Evolutionary conservation across 805 yeast genomes (phyloP).

Genomic region (Schwanniomyces occidentalis): DNA sequence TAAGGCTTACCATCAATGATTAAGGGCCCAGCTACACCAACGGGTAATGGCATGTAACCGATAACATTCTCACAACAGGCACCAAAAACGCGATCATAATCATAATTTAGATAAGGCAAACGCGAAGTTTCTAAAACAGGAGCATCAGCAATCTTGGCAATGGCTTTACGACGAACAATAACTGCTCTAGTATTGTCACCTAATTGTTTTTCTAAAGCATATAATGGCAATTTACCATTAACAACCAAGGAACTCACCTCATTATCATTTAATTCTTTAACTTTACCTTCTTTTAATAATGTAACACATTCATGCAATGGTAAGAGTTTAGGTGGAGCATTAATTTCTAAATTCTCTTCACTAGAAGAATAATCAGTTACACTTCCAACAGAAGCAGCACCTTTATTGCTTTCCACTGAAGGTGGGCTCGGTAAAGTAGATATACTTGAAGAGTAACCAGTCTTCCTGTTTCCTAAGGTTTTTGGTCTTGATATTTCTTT

Average conservation of each 20-base stretch:
- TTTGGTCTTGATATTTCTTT: conserved; percentile 37
- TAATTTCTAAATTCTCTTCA: conserved; percentile 31
- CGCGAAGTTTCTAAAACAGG: conserved; percentile 71
- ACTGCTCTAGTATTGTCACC: conserved; percentile 92
- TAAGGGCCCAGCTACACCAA: conserved; percentile 97
- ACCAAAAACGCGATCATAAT: conserved; percentile 94
- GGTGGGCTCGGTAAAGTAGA: conserved; percentile 5
- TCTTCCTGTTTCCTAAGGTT: conserved; percentile 1
- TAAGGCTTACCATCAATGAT: conserved; percentile 84
- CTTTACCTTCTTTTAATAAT: conserved; percentile 68
- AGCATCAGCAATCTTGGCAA: conserved; percentile 78
- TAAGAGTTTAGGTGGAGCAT: conserved; percentile 27
- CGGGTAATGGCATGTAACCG: conserved; percentile 95
- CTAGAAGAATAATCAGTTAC: conserved; percentile 20
- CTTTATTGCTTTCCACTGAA: conserved; percentile 3
- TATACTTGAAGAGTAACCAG: conserved; percentile 6
- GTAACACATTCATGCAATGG: conserved; percentile 65
- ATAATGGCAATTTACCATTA: conserved; percentile 80
- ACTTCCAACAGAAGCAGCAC: conserved; percentile 4
- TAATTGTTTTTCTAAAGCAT: conserved; percentile 91
- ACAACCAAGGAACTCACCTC: conserved; percentile 74
- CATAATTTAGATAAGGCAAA: conserved; percentile 81
- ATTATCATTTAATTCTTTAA: conserved; percentile 63
- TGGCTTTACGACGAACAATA: conserved; percentile 86
- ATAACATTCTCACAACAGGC: conserved; percentile 99